phyloP scores from a whole-genome alignment of 2,329 filamentous ascomycete genomes.

The Botrytis fabae region DNA sequence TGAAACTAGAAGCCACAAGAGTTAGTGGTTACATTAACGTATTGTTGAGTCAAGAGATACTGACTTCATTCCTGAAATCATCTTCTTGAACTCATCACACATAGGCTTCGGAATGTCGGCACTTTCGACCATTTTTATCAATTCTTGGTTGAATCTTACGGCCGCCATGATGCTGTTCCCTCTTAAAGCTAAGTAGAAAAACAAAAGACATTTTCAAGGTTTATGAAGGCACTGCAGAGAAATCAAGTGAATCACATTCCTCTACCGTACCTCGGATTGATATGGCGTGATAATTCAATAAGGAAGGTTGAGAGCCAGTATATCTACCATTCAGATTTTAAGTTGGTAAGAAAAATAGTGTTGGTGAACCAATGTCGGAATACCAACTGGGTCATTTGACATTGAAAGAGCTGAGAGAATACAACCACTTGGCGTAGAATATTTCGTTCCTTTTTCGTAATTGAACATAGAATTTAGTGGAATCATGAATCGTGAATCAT shows the following conservation, averaged over 20 bases:
- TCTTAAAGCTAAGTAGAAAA: slow-evolving; percentile 14
- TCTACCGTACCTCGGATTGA: not conserved
- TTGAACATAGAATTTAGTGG: not conserved
- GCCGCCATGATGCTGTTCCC: slow-evolving; percentile 15
- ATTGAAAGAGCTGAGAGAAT: not conserved
- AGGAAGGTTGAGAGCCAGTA: not conserved
- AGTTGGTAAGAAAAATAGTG: not conserved
- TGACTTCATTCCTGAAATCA: slow-evolving; percentile 35
- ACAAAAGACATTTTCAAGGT: slow-evolving; percentile 17
- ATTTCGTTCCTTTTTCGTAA: slow-evolving; percentile 11
- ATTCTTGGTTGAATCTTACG: slow-evolving; percentile 8
- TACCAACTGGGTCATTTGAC: not conserved
- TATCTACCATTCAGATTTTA: slow-evolving; percentile 1
- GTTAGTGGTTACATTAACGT: not conserved
- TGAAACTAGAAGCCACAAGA: slow-evolving; percentile 14
- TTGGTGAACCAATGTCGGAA: not conserved
- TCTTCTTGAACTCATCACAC: slow-evolving; percentile 32
- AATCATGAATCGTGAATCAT: not conserved
- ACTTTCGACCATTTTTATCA: slow-evolving; percentile 43
- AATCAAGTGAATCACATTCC: slow-evolving; percentile 8
- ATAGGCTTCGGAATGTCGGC: slow-evolving; percentile 14
- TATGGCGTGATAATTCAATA: not conserved
- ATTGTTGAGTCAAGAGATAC: not conserved
- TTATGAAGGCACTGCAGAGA: slow-evolving; percentile 7
- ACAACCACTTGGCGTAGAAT: slow-evolving; percentile 16